Percentiles rank a stretch among this genome's conserved stretches.
Evolutionary conservation across 108 stramenopile species (phyloP).

Genomic region (Pseudonitzschia multistriata): DNA sequence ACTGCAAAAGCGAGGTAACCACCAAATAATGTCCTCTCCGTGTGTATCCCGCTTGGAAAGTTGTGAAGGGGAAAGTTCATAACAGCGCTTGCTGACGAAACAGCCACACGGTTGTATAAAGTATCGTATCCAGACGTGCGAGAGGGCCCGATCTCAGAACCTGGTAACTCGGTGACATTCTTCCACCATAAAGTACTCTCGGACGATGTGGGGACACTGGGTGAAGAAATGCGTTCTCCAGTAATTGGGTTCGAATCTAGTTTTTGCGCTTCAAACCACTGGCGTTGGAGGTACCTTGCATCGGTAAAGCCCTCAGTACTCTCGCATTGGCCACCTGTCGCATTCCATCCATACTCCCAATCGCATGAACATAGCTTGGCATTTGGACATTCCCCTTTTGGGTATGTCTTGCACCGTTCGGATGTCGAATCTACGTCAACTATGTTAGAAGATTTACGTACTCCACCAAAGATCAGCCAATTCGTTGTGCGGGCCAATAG

Average conservation of each 20-base stretch:
- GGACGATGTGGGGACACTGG: conserved; percentile 34
- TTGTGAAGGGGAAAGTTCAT: conserved; percentile 55
- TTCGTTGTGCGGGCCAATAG: conserved; percentile 31
- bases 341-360: conserved; percentile 25
- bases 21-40: conserved; percentile 1
- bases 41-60: conserved; percentile 12
- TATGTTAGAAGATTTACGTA: conserved; percentile 29
- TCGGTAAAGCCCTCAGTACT: conserved; percentile 6
- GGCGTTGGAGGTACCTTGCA: conserved; percentile 32
- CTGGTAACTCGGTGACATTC: conserved; percentile 33
- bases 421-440: conserved; percentile 25
- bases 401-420: conserved; percentile 49
- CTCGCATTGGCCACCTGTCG: background rate
- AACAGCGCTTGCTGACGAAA: conserved; percentile 35
- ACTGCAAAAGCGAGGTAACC: conserved; percentile 42
- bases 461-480: conserved; percentile 51
- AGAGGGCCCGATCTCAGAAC: conserved; percentile 26
- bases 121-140: conserved; percentile 41
- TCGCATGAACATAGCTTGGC: conserved; percentile 40
- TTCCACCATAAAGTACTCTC: conserved; percentile 47
- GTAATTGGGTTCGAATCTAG: conserved; percentile 41
- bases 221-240: conserved; percentile 30
- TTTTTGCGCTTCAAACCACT: conserved; percentile 27
- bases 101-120: conserved; percentile 46
- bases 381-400: background rate